Conservation (phyloP, 2,329 filamentous ascomycete species). For the Fusarium domesticum region DNA sequence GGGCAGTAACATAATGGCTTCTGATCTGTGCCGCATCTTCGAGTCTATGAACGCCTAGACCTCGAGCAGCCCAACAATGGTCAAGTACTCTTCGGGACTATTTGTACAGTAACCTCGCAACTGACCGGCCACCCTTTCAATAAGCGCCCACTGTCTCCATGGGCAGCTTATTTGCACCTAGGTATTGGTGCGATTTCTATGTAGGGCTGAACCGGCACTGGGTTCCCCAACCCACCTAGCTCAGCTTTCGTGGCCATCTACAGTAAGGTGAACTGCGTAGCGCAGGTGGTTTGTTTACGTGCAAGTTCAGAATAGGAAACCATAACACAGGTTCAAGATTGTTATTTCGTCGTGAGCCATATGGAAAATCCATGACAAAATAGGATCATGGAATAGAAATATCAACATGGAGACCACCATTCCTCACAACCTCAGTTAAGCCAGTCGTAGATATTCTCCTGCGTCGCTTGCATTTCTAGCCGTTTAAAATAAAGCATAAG, state of each 20-base stretch:
- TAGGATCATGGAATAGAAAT: slow-evolving; percentile 22
- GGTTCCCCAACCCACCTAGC: not conserved
- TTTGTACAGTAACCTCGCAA: no score
- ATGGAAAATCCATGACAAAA: slow-evolving; percentile 19
- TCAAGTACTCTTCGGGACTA: no score
- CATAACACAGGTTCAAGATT: slow-evolving; percentile 17
- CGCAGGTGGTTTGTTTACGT: no score
- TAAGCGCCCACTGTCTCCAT: no score
- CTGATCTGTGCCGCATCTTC: no score
- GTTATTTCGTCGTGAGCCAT: slow-evolving; percentile 24
- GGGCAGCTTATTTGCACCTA: no score
- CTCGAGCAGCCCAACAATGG: not conserved
- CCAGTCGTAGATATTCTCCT: slow-evolving; percentile 26
- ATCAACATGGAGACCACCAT: slow-evolving; percentile 26
- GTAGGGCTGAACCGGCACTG: not conserved
- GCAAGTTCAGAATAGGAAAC: not conserved
- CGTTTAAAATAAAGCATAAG: slow-evolving; percentile 28
- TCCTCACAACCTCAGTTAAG: slow-evolving; percentile 28
- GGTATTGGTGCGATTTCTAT: no score
- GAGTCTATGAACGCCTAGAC: not conserved
- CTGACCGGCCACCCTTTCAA: no score
- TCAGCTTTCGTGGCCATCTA: no score
- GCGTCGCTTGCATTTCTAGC: slow-evolving; percentile 33
- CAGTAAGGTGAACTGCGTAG: no score
- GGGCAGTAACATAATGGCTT: no score